These are phyloP conservation scores for Ganoderma meredithae DNA, from an alignment of 1,284 basidiomycete species.

Conservation along the genomic window DNA sequence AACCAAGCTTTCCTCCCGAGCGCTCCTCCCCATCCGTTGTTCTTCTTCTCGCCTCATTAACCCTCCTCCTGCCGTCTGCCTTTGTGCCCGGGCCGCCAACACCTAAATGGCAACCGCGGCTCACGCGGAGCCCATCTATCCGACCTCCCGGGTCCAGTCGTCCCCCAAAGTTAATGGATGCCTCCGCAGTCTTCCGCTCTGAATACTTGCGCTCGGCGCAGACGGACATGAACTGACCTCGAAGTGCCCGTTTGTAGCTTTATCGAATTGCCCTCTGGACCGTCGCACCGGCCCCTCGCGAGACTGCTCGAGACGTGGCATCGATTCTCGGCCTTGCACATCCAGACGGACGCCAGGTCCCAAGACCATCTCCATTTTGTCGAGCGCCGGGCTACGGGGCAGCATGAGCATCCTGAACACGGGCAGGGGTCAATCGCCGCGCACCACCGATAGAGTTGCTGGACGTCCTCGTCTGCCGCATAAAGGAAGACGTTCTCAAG, in stretches of 20 bases:
- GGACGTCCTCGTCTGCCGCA: slow-evolving; percentile 4
- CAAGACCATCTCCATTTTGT: background rate
- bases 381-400: background rate
- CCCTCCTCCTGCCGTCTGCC: background rate
- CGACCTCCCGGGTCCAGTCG: slow-evolving; percentile 1
- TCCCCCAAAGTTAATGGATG: slow-evolving; percentile 5
- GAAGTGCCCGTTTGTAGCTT: slow-evolving; percentile 4
- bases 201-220: background rate
- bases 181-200: background rate
- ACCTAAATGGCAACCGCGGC: slow-evolving; percentile 12
- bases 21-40: background rate
- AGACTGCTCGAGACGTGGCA: slow-evolving; percentile 2
- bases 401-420: background rate
- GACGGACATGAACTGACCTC: slow-evolving; percentile 15
- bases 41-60: slow-evolving; percentile 4
- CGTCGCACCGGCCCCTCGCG: slow-evolving; percentile 4
- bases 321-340: background rate
- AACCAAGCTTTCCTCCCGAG: slow-evolving; percentile 6
- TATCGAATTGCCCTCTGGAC: background rate
- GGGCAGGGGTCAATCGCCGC: slow-evolving; percentile 2
- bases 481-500: slow-evolving; percentile 7
- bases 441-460: slow-evolving; percentile 12
- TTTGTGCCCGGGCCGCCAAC: slow-evolving; percentile 6
- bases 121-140: background rate
- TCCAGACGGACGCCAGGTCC: background rate